Conservation (phyloP, 2,329 filamentous ascomycete genomes). For the Penicillium sp. region DNA sequence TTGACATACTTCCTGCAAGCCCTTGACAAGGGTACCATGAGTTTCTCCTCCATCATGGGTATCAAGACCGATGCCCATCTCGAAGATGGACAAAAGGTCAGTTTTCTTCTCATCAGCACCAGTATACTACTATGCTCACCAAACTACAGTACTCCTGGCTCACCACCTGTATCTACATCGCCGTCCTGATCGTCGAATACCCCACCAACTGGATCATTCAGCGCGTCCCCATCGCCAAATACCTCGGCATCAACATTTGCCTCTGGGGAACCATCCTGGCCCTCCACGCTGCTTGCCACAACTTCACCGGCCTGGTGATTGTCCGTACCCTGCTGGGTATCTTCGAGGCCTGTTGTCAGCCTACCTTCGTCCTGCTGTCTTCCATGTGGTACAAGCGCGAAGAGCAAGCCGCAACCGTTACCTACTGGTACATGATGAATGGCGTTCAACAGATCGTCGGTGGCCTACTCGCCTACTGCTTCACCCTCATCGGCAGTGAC, state of each 20-base stretch:
- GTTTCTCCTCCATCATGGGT: constrained; percentile 52
- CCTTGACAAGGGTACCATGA: constrained; percentile 50
- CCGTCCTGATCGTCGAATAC: constrained; percentile 73
- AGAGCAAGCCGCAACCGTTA: constrained; percentile 70
- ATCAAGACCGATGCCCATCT: constrained; percentile 57
- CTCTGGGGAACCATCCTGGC: constrained; percentile 68
- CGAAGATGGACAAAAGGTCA: constrained; percentile 40
- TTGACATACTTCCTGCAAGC: constrained; percentile 73
- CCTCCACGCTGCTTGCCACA: constrained; percentile 65
- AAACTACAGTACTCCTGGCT: constrained; percentile 69
- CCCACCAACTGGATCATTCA: constrained; percentile 71
- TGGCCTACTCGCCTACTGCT: constrained; percentile 67
- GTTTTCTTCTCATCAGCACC: constrained; percentile 9
- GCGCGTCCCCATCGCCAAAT: constrained; percentile 71
- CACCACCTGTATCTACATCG: constrained; percentile 76
- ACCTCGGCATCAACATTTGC: constrained; percentile 67
- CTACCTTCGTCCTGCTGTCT: constrained; percentile 69
- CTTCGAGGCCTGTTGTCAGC: constrained; percentile 74
- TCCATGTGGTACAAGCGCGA: constrained; percentile 74
- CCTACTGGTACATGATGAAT: constrained; percentile 79
- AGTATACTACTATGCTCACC: not conserved
- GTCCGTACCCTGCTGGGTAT: constrained; percentile 72
- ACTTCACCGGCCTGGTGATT: constrained; percentile 64
- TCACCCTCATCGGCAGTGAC: constrained; percentile 53
- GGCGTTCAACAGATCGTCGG: constrained; percentile 75